These are phyloP conservation scores for Melocanna baccifera DNA, from an alignment of 176 grass and related monocot species.

Conservation along the genomic window DNA sequence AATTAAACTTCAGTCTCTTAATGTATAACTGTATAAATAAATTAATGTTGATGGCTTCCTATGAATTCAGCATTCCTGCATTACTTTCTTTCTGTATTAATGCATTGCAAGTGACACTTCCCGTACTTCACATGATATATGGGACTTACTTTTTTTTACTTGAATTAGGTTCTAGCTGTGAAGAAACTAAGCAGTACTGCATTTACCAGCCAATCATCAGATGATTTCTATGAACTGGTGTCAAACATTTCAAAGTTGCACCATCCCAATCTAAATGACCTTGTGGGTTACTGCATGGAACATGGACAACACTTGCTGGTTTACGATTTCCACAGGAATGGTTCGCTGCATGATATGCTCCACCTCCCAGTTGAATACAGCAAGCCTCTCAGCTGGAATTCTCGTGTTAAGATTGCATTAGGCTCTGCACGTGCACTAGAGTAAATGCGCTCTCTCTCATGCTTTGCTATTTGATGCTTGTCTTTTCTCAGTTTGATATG, in stretches of 20 bases:
- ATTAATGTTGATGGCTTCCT: background rate
- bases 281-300: constrained; percentile 92
- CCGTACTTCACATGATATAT: background rate
- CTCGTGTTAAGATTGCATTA: constrained; percentile 80
- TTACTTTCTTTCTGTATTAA: background rate
- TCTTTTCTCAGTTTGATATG: background rate
- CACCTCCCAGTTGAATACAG: constrained; percentile 72
- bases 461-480: background rate
- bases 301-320: constrained; percentile 84
- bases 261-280: constrained; percentile 81
- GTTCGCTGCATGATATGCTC: constrained; percentile 81
- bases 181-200: constrained; percentile 71
- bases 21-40: background rate
- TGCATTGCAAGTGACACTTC: background rate
- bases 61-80: background rate
- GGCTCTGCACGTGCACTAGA: constrained; percentile 89
- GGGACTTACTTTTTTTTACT: background rate
- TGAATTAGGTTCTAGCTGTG: constrained; percentile 66
- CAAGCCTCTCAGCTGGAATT: constrained; percentile 84
- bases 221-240: constrained; percentile 72
- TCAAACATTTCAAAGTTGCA: constrained; percentile 71
- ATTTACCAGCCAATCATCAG: constrained; percentile 60
- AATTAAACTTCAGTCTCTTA: constrained; percentile 10
- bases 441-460: constrained; percentile 40
- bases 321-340: constrained; percentile 74